phyloP scores from a whole-genome alignment of 352 stramenopile species.

The Phytophthora litchii region DNA sequence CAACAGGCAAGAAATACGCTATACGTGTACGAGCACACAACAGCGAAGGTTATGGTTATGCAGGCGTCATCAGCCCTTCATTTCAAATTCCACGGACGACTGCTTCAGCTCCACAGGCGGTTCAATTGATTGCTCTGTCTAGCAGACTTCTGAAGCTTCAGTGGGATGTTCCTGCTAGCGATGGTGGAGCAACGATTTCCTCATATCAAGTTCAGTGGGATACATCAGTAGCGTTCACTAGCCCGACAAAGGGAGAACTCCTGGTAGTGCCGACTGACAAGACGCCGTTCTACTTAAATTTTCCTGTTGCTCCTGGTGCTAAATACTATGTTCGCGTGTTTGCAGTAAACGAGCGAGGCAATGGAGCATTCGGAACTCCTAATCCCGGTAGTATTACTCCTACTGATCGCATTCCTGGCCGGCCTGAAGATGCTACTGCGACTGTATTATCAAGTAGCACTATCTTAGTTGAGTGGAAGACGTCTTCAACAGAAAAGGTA shows the following conservation, averaged over 20 bases:
- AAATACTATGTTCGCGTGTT: constrained; percentile 91
- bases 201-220: constrained; percentile 96
- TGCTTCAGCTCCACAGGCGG: constrained; percentile 38
- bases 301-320: constrained; percentile 64
- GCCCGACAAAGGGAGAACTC: constrained; percentile 34
- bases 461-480: constrained; percentile 91
- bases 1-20: constrained; percentile 64
- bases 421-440: constrained; percentile 59
- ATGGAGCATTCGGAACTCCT: constrained; percentile 51
- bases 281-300: constrained; percentile 92
- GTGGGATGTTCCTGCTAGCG: constrained; percentile 64
- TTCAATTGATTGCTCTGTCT: constrained; percentile 65
- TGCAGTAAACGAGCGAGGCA: constrained; percentile 92
- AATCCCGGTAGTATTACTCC: constrained; percentile 61
- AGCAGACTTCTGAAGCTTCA: constrained; percentile 76
- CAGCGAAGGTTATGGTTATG: constrained; percentile 61
- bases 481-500: constrained; percentile 79
- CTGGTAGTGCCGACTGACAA: constrained; percentile 39
- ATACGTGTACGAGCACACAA: constrained; percentile 73
- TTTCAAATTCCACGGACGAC: constrained; percentile 65
- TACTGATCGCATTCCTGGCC: constrained; percentile 77
- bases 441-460: constrained; percentile 89
- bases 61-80: constrained; percentile 45
- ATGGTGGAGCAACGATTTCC: constrained; percentile 78
- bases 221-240: constrained; percentile 76